Evolutionary conservation across 2,329 filamentous ascomycete species (phyloP).

Genomic region (Cercospora sp.): DNA sequence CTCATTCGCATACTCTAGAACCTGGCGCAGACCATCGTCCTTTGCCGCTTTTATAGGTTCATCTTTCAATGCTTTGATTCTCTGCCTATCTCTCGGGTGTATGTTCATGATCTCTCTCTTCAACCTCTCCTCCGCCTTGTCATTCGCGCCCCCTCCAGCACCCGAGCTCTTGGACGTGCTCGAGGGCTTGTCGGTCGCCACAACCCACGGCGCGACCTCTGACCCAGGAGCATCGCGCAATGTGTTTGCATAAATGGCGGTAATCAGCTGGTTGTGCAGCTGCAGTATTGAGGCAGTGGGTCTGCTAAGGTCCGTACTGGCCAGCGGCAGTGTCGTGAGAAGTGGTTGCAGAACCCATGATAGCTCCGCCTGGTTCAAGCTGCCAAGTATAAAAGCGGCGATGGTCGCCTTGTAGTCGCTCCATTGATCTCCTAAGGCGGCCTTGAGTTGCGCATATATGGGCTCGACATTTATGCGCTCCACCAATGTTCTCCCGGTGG

Average conservation of each 20-base stretch:
- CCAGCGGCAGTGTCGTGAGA: slow-evolving; percentile 52
- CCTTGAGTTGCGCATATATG: slow-evolving; percentile 62
- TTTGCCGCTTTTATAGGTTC: slow-evolving; percentile 14
- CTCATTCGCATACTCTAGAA: slow-evolving; percentile 33
- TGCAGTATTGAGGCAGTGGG: slow-evolving; percentile 41
- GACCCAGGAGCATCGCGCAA: slow-evolving; percentile 59
- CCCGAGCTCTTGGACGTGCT: slow-evolving; percentile 61
- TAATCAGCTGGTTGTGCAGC: slow-evolving; percentile 63
- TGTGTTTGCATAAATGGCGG: slow-evolving; percentile 60
- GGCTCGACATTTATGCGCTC: slow-evolving; percentile 64
- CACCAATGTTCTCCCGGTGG: slow-evolving; percentile 45
- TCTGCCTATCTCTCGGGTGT: slow-evolving; percentile 59
- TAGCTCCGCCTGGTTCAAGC: slow-evolving; percentile 62
- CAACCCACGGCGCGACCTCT: slow-evolving; percentile 64
- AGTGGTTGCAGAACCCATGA: slow-evolving; percentile 57
- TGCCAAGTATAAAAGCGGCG: slow-evolving; percentile 59
- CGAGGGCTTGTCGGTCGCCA: slow-evolving; percentile 70
- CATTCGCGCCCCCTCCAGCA: slow-evolving; percentile 51
- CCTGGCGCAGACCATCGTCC: slow-evolving; percentile 31
- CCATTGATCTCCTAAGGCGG: slow-evolving; percentile 61
- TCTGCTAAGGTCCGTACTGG: slow-evolving; percentile 24
- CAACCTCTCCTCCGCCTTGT: slow-evolving; percentile 62
- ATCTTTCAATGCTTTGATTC: slow-evolving; percentile 43
- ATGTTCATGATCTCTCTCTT: slow-evolving; percentile 66
- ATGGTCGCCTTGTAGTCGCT: slow-evolving; percentile 60